phyloP scores from a whole-genome alignment of 2,329 filamentous ascomycete species.

The Neurospora sp. region DNA sequence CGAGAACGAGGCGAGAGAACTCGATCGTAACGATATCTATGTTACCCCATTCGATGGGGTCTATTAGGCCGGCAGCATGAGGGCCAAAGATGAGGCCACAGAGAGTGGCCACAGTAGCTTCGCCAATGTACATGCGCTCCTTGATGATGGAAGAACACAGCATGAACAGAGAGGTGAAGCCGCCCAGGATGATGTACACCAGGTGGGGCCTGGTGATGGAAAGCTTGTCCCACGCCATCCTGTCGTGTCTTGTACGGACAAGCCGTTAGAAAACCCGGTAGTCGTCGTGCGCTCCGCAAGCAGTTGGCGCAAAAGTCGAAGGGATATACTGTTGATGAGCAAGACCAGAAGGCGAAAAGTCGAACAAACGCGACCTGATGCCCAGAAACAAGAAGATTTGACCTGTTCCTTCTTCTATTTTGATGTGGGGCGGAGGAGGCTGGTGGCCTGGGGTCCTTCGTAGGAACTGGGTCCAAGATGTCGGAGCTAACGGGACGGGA shows the following conservation, averaged over 20 bases:
- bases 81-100: constrained; percentile 86
- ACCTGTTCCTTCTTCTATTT: background rate
- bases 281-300: background rate
- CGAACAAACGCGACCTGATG: background rate
- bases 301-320: background rate
- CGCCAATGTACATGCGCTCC: constrained; percentile 95
- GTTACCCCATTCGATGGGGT: constrained; percentile 68
- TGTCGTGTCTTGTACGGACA: constrained; percentile 8
- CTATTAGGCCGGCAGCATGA: constrained; percentile 70
- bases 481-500: background rate
- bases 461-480: background rate
- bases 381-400: background rate
- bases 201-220: constrained; percentile 88
- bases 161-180: constrained; percentile 98
- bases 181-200: constrained; percentile 97
- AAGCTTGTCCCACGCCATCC: constrained; percentile 71
- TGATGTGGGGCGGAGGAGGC: background rate
- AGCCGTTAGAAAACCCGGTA: background rate
- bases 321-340: background rate
- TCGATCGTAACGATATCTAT: constrained; percentile 81
- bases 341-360: background rate
- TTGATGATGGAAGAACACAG: constrained; percentile 96
- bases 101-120: constrained; percentile 86
- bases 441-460: background rate
- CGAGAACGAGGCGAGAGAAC: constrained; percentile 79